A percentile compares a stretch with the other conserved stretches of the same genome.
These are phyloP conservation scores for Neopestalotiopsis sp. DNA, from an alignment of 2,329 filamentous ascomycete species.

Conservation along the genomic window DNA sequence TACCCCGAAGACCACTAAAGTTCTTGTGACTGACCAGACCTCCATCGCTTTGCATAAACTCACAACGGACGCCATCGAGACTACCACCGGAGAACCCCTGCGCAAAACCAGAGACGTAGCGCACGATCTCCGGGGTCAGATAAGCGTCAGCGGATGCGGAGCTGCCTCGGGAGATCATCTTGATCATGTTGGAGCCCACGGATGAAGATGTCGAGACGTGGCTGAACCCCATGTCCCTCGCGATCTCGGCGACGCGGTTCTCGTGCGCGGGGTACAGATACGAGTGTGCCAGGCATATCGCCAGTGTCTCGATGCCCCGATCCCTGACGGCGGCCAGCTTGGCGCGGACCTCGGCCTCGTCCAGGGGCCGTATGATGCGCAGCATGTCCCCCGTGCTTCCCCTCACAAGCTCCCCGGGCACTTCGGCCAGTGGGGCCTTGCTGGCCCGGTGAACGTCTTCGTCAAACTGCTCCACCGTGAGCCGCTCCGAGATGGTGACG, in stretches of 20 bases:
- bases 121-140: conserved; percentile 75
- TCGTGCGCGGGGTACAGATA: conserved; percentile 57
- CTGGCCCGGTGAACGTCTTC: conserved; percentile 17
- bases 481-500: conserved; percentile 5
- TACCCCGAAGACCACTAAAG: conserved; percentile 71
- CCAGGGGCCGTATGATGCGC: conserved; percentile 33
- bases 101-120: conserved; percentile 60
- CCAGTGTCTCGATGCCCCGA: conserved; percentile 4
- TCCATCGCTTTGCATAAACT: conserved; percentile 50
- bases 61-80: conserved; percentile 72
- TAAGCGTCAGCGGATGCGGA: conserved; percentile 79
- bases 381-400: conserved; percentile 12
- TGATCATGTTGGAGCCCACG: conserved; percentile 64
- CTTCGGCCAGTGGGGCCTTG: conserved; percentile 21
- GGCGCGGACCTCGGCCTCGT: not conserved
- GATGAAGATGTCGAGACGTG: conserved; percentile 6
- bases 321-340: not conserved
- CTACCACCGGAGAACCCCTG: conserved; percentile 32
- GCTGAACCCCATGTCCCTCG: conserved; percentile 47
- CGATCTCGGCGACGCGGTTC: conserved; percentile 39
- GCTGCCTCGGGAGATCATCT: conserved; percentile 72
- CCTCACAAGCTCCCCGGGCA: conserved; percentile 23
- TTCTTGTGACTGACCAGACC: conserved; percentile 57
- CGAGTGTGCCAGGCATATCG: conserved; percentile 11
- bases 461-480: conserved; percentile 16